Evolutionary conservation across 1,284 basidiomycete species (phyloP).

Genomic region (Malassezia arunalokei): DNA sequence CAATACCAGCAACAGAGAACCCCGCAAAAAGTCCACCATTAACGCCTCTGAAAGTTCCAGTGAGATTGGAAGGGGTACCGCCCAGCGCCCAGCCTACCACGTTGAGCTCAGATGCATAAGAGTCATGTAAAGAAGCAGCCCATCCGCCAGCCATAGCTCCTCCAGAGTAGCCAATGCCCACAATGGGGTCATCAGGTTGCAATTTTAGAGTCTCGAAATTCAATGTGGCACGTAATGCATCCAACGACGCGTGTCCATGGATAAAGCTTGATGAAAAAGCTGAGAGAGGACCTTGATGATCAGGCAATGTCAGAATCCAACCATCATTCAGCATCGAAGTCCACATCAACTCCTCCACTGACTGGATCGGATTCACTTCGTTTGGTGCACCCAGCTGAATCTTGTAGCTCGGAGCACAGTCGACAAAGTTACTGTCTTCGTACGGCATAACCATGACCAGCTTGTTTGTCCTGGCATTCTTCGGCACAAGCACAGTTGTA

Average conservation of each 20-base stretch:
- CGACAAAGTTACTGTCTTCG: conserved; percentile 11
- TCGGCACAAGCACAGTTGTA: conserved; percentile 12
- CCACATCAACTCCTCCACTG: conserved; percentile 14
- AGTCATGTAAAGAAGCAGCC: conserved; percentile 16
- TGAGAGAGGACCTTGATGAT: conserved; percentile 26
- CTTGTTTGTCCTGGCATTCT: conserved; percentile 7
- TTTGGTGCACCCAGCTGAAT: conserved; percentile 9
- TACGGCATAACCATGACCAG: conserved; percentile 14
- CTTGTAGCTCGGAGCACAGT: conserved; percentile 14
- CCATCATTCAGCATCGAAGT: conserved; percentile 18
- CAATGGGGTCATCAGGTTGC: conserved; percentile 15
- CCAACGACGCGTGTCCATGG: conserved; percentile 27
- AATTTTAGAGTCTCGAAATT: conserved; percentile 22
- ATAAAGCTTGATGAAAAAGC: conserved; percentile 29
- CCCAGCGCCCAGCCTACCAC: conserved; percentile 30
- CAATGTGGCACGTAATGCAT: conserved; percentile 26
- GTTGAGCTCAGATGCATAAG: conserved; percentile 32
- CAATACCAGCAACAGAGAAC: conserved; percentile 30
- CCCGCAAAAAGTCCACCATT: conserved; percentile 22
- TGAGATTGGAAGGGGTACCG: conserved; percentile 31
- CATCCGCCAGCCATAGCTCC: conserved; percentile 35
- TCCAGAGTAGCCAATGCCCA: conserved; percentile 26
- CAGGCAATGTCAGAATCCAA: conserved; percentile 32
- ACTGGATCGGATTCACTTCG: conserved; percentile 9
- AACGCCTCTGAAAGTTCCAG: conserved; percentile 17